These are phyloP conservation scores for Fusarium sp. DNA, from an alignment of 2,329 filamentous ascomycete genomes.

Conservation along the genomic window DNA sequence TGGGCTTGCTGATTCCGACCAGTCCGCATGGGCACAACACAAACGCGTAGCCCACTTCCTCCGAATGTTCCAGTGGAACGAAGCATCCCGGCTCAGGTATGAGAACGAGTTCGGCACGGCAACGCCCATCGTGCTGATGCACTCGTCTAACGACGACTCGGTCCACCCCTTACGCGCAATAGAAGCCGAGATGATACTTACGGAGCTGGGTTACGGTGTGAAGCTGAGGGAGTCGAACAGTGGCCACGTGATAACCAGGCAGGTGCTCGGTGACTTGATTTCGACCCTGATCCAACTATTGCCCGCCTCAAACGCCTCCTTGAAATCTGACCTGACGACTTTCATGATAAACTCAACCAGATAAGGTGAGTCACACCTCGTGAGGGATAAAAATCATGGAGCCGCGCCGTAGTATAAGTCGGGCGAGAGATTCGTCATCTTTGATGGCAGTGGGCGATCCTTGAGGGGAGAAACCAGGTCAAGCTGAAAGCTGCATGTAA, in stretches of 20 bases:
- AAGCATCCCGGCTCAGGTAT: neutral
- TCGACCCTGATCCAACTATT: neutral
- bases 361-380: neutral
- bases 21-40: neutral
- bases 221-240: neutral
- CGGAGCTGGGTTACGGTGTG: neutral
- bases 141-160: neutral
- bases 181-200: neutral
- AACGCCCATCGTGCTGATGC: constrained; percentile 8
- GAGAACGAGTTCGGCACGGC: neutral
- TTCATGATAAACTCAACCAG: neutral
- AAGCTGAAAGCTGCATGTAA: neutral
- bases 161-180: neutral
- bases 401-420: neutral
- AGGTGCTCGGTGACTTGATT: neutral
- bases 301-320: neutral
- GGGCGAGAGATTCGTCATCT: neutral
- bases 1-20: neutral
- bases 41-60: neutral
- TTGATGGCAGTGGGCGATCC: neutral
- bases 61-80: neutral
- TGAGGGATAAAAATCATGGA: neutral
- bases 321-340: neutral
- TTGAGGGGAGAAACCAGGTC: neutral
- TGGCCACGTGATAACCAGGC: neutral